phyloP scores from a whole-genome alignment of 805 yeast species.

The Grigorovia yakushimaensis region DNA sequence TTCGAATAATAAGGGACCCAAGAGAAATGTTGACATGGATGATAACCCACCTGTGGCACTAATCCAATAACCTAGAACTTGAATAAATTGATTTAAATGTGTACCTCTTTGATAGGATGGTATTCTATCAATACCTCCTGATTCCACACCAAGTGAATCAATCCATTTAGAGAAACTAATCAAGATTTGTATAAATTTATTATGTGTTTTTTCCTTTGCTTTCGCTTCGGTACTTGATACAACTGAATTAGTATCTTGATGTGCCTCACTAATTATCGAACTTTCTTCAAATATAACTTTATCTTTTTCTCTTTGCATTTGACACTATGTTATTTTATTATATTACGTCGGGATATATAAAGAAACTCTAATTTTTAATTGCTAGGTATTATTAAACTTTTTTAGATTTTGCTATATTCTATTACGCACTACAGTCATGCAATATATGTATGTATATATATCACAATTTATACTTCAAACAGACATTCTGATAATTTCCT shows the following conservation, averaged over 20 bases:
- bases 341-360: no score
- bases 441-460: no score
- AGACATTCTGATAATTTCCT: no score
- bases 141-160: slow-evolving; percentile 58
- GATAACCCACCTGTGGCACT: slow-evolving; percentile 84
- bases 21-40: slow-evolving; percentile 73
- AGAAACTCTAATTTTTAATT: no score
- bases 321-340: no score
- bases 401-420: no score
- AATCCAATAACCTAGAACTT: slow-evolving; percentile 68
- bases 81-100: slow-evolving; percentile 28
- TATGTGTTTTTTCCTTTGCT: no score
- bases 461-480: no score
- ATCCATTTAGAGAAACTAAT: slow-evolving; percentile 33
- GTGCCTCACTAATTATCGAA: background rate
- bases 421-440: no score
- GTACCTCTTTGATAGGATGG: slow-evolving; percentile 56
- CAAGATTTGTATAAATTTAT: background rate
- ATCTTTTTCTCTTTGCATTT: background rate
- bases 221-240: no score
- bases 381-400: no score
- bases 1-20: slow-evolving; percentile 65
- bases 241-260: background rate
- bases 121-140: slow-evolving; percentile 71
- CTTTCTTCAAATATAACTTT: background rate